Percentiles rank a stretch among this genome's conserved stretches.
Conservation (phyloP, 306 rosid genomes). For the Quercus agrifolia region DNA sequence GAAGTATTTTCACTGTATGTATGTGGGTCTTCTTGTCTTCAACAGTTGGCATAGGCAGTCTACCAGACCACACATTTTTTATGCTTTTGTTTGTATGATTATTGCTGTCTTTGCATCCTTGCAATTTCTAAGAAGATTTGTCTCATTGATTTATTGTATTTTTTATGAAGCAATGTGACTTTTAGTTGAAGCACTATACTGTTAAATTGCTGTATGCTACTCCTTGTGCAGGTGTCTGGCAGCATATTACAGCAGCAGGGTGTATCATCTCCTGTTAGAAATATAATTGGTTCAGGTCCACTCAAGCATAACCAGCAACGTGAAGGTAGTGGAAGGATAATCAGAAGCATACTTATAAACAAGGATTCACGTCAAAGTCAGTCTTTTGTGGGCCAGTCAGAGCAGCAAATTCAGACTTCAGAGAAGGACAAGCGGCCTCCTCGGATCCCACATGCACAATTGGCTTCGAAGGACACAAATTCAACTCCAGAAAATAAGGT, state of each 20-base stretch:
- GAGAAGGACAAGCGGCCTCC: slow-evolving; percentile 49
- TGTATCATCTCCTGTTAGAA: slow-evolving; percentile 38
- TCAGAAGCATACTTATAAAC: slow-evolving; percentile 57
- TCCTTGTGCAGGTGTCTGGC: slow-evolving; percentile 35
- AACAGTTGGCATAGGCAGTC: background rate
- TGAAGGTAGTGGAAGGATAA: slow-evolving; percentile 51
- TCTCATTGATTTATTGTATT: background rate
- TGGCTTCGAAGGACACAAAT: slow-evolving; percentile 50
- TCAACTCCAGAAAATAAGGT: slow-evolving; percentile 44
- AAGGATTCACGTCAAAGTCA: slow-evolving; percentile 55
- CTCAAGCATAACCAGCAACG: slow-evolving; percentile 49
- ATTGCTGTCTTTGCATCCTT: background rate
- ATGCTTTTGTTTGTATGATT: background rate
- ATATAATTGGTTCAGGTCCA: slow-evolving; percentile 23
- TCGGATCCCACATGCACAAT: slow-evolving; percentile 47
- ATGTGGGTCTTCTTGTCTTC: background rate
- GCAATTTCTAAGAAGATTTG: background rate
- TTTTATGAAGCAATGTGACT: background rate
- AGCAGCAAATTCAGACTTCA: slow-evolving; percentile 41
- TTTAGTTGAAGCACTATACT: background rate
- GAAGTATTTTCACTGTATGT: background rate
- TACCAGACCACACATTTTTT: background rate
- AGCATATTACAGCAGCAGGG: slow-evolving; percentile 33
- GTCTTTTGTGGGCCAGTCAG: slow-evolving; percentile 39
- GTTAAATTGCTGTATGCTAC: slow-evolving; percentile 12